Conservation (phyloP, 805 yeast genomes). For the Pichia californica region DNA sequence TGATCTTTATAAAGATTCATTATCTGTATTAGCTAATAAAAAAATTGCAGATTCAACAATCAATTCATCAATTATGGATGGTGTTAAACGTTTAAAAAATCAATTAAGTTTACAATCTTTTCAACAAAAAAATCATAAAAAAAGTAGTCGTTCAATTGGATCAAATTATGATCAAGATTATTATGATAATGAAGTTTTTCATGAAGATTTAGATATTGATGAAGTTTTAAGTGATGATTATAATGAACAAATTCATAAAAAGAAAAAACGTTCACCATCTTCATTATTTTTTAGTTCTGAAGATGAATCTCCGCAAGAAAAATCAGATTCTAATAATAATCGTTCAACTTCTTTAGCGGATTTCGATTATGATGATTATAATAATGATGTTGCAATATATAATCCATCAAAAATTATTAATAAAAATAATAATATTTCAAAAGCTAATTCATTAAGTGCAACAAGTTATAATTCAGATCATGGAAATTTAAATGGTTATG, state of each 20-base stretch:
- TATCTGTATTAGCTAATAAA: constrained; percentile 13
- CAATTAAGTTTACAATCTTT: constrained; percentile 5
- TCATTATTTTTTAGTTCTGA: constrained; percentile 4
- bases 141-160: not conserved
- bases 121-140: not conserved
- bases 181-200: not conserved
- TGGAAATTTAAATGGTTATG: not conserved
- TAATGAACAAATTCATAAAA: not conserved
- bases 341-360: not conserved
- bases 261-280: constrained; percentile 1
- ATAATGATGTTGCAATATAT: constrained; percentile 3
- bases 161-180: constrained; percentile 4
- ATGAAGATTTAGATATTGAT: not conserved
- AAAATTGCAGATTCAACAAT: constrained; percentile 3
- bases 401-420: not conserved
- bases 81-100: constrained; percentile 2
- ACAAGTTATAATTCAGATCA: not conserved
- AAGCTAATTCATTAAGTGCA: not conserved
- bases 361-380: constrained; percentile 3
- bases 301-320: constrained; percentile 1
- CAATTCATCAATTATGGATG: not conserved
- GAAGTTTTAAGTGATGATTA: constrained; percentile 4
- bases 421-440: not conserved
- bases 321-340: not conserved
- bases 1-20: constrained; percentile 23